Base-by-base conservation (phyloP, 192 early-diverging fungal species). In the Umbelopsis ramanniana region DNA sequence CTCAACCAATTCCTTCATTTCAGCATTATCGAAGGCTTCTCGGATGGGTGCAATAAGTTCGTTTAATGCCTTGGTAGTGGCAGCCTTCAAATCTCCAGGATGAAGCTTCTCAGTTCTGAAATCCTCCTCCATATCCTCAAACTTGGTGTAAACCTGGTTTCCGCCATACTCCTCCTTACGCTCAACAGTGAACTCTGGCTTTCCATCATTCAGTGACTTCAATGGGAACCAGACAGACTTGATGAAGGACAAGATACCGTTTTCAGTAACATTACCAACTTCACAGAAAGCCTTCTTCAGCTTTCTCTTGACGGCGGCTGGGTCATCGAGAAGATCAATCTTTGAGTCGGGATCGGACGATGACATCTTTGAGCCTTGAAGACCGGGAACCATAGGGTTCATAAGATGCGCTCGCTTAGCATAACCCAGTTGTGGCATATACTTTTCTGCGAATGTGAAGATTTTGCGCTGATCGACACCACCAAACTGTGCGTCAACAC, bases 391-490 rank as follows among this genome's bases (percentile, higher is more conserved):
- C 97, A 99, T 99, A 6, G 90, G 83, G 83, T 97, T 99, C 97
- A 99, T 99, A 74, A 99, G 84, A 78, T 99, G 97, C 40, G 92
- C 87, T 50, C 97, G 92, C 84, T 99, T 99, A 78, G 93, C 92
- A 87, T 97, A 99, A 35, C 96, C 97, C 17, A 99, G 81, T 33
- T 85, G 77, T 47, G 97, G 97, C 71, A 99, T 76, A 85, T 95
- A 94, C 82, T 96, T 95, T 84, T 97, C 94, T 24, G 97, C 97
- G 84, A 96, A 91, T 7, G 94, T 91, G 81, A 99, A 99, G 79
- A 99, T 99, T 90, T 99, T 99, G 81, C 97, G 93, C 84, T 99
- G 97, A 82, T 99, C 97, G 10, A 97, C 93, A 50, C 97, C 97
- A 37, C 97, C 97, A 79, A 94, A 96, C 82, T 99, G 97, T 50